Evolutionary conservation across 306 rosid species (phyloP).

Genomic region (Pyrus betulifolia): DNA sequence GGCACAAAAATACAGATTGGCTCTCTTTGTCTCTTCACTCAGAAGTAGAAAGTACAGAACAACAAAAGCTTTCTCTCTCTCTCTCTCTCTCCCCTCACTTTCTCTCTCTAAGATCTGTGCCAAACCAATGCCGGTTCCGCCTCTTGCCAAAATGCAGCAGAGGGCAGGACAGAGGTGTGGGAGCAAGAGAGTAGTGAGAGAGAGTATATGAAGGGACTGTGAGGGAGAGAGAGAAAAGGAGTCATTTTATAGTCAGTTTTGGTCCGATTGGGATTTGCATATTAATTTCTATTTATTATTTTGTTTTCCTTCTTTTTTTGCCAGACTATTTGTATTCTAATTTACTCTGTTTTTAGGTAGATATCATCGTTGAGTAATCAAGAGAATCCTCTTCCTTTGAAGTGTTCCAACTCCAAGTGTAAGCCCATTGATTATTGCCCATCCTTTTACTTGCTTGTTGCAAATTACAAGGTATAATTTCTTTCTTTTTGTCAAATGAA

Average conservation of each 20-base stretch:
- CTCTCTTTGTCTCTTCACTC: background rate
- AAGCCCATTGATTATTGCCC: background rate
- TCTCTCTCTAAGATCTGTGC: conserved; percentile 15
- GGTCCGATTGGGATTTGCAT: conserved; percentile 10
- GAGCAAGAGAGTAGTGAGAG: conserved; percentile 5
- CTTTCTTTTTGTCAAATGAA: background rate
- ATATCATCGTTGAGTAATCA: background rate
- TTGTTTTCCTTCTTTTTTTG: background rate
- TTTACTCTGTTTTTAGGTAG: background rate
- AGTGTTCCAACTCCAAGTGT: background rate
- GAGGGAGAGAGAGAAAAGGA: background rate
- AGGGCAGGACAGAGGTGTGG: conserved; percentile 19
- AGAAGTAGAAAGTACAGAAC: conserved; percentile 1
- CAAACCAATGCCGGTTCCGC: conserved; percentile 20
- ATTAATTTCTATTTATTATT: background rate
- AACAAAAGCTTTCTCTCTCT: background rate
- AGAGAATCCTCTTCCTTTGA: background rate
- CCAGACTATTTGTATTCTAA: conserved; percentile 8
- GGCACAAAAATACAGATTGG: background rate
- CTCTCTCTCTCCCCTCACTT: background rate
- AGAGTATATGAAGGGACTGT: background rate
- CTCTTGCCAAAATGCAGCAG: conserved; percentile 17
- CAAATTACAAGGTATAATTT: background rate
- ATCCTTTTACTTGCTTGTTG: background rate
- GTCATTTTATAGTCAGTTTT: conserved; percentile 53